These are phyloP conservation scores for Diophrys sp. DNA, from an alignment of 73 alveolate genomes.

Conservation along the genomic window DNA sequence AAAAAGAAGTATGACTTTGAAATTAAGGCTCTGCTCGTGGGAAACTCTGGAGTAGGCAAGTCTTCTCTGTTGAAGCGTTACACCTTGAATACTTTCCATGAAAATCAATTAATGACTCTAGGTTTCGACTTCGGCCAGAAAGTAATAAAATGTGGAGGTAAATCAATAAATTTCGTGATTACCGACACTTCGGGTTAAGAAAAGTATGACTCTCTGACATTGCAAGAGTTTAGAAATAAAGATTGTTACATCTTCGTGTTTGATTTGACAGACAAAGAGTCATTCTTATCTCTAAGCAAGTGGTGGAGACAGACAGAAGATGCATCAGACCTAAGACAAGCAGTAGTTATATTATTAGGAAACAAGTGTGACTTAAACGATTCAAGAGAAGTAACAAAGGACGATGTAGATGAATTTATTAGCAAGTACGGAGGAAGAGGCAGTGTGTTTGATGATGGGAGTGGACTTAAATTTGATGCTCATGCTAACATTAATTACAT, in stretches of 20 bases:
- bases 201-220: background rate
- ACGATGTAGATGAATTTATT: too few species aligned
- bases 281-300: background rate
- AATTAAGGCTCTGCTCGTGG: too few species aligned
- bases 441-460: too few species aligned
- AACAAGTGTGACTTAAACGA: too few species aligned
- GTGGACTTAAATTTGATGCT: background rate
- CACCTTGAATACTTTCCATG: background rate
- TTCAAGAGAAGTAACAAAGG: too few species aligned
- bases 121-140: background rate
- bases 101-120: too few species aligned
- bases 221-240: background rate
- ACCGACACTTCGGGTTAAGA: background rate
- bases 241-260: background rate
- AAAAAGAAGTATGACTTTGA: too few species aligned
- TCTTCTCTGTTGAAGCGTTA: background rate
- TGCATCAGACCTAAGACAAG: too few species aligned
- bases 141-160: background rate
- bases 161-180: background rate
- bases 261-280: background rate
- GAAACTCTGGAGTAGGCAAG: too few species aligned
- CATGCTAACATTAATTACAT: background rate
- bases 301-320: too few species aligned
- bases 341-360: too few species aligned
- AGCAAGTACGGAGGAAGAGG: too few species aligned